Percentiles rank a stretch among this genome's conserved stretches.
These are phyloP conservation scores for Debaryomyces subglobosus DNA, from an alignment of 1,139 yeast genomes.

Conservation along the genomic window DNA sequence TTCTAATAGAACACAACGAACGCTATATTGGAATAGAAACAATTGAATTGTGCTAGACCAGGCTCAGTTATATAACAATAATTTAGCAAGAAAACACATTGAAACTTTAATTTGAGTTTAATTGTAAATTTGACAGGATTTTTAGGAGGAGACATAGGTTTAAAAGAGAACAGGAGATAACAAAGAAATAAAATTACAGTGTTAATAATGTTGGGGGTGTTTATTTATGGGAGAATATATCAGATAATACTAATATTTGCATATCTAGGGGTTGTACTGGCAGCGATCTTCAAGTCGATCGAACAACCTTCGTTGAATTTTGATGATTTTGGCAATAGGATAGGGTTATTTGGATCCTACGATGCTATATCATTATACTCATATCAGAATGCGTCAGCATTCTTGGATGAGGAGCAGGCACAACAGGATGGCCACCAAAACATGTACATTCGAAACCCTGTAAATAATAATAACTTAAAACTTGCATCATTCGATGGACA, in stretches of 20 bases:
- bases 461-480: constrained; percentile 31
- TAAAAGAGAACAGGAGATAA: neutral
- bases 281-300: constrained; percentile 16
- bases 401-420: constrained; percentile 15
- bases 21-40: neutral
- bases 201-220: neutral
- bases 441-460: constrained; percentile 35
- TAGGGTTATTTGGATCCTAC: constrained; percentile 69
- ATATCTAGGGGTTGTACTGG: constrained; percentile 2
- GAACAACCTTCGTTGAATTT: constrained; percentile 37
- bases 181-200: neutral
- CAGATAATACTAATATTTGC: neutral
- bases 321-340: constrained; percentile 36
- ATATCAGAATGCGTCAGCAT: constrained; percentile 51
- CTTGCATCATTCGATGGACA: constrained; percentile 39
- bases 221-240: neutral
- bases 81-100: neutral
- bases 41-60: neutral
- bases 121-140: neutral
- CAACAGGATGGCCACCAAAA: constrained; percentile 15
- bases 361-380: constrained; percentile 62
- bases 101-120: neutral
- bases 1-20: neutral
- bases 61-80: neutral
- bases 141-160: neutral